These are phyloP conservation scores for Kregervanrija fluxuum DNA, from an alignment of 805 yeast genomes.

Conservation along the genomic window DNA sequence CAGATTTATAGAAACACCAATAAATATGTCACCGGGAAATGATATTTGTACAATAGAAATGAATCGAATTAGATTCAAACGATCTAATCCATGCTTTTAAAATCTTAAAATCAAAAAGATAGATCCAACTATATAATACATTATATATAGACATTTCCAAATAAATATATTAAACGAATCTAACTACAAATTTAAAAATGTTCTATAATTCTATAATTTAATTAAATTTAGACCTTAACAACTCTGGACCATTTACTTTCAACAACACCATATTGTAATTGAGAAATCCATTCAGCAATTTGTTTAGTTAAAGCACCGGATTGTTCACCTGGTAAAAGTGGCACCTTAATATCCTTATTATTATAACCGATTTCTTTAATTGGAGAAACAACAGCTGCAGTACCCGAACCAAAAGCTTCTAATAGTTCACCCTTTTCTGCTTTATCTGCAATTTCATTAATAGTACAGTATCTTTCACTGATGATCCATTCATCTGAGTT, in stretches of 20 bases:
- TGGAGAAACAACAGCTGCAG: constrained; percentile 96
- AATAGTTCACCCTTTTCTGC: constrained; percentile 76
- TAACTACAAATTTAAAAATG: no score
- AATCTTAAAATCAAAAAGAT: neutral
- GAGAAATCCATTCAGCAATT: constrained; percentile 79
- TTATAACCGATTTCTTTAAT: constrained; percentile 80
- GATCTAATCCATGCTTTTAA: no score
- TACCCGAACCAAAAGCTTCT: constrained; percentile 96
- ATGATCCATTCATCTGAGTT: constrained; percentile 73
- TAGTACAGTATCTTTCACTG: constrained; percentile 77
- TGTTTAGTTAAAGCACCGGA: constrained; percentile 71
- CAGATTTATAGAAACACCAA: no score
- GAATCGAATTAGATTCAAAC: no score
- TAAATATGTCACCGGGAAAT: no score
- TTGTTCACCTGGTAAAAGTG: constrained; percentile 73
- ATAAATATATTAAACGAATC: no score
- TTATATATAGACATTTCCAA: neutral
- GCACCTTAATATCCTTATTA: constrained; percentile 67
- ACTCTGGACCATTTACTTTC: constrained; percentile 52
- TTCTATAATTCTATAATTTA: neutral
- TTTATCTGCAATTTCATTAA: constrained; percentile 70
- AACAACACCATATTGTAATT: constrained; percentile 82
- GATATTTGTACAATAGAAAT: no score
- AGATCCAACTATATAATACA: neutral
- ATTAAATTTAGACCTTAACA: constrained; percentile 11